Percentiles rank a stretch among this genome's conserved stretches.
Evolutionary conservation across 2,329 filamentous ascomycete genomes (phyloP).

Genomic region (Davidsoniella australis): DNA sequence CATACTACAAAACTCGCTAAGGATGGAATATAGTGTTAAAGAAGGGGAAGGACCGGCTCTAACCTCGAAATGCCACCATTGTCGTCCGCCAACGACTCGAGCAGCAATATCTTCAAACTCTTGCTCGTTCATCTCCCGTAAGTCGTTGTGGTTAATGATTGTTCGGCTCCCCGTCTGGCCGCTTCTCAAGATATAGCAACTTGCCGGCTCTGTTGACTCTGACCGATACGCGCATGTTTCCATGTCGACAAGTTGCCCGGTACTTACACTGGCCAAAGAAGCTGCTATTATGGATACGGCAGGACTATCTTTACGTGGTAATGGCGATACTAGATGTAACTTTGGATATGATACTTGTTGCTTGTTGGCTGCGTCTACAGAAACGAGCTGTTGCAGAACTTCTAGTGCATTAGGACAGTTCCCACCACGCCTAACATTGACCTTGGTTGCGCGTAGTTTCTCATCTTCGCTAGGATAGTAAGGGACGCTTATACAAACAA

Average conservation of each 20-base stretch:
- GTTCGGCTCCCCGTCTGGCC: conserved; percentile 42
- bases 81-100: conserved; percentile 21
- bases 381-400: conserved; percentile 47
- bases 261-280: background rate
- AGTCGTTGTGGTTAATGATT: conserved; percentile 50
- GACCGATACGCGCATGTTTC: conserved; percentile 42
- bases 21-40: too few relatives aligned
- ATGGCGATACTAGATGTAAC: conserved; percentile 30
- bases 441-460: conserved; percentile 47
- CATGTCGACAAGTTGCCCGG: conserved; percentile 26
- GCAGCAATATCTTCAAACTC: conserved; percentile 35
- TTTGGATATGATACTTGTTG: background rate
- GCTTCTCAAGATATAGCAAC: conserved; percentile 53
- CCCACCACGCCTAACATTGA: conserved; percentile 47
- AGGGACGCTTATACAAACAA: conserved; percentile 33
- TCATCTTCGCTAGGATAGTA: conserved; percentile 53
- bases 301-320: conserved; percentile 40
- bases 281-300: conserved; percentile 17
- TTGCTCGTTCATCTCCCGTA: conserved; percentile 46
- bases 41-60: conserved; percentile 11
- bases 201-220: conserved; percentile 37
- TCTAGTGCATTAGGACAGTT: conserved; percentile 58
- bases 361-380: background rate
- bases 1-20: background rate
- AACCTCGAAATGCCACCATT: conserved; percentile 61